A percentile compares a stretch with the other conserved stretches of the same genome.
Evolutionary conservation across 2,329 filamentous ascomycete species (phyloP).

Genomic region (Arthroderma sp.): DNA sequence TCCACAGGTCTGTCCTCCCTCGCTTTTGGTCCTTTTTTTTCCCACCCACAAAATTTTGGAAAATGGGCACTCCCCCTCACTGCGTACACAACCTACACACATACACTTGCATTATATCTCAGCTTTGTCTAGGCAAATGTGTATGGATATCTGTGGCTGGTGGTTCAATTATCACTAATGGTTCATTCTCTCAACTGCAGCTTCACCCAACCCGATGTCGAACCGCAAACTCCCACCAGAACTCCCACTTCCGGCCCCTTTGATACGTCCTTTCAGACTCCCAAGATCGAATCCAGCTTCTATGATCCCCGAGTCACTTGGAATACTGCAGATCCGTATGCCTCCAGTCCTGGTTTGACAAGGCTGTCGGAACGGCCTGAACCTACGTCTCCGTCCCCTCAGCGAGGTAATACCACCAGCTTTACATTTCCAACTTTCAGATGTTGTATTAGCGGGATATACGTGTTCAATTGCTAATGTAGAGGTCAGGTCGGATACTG

Average conservation of each 20-base stretch:
- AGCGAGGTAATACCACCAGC: neutral
- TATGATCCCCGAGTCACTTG: slow-evolving; percentile 34
- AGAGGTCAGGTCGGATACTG: too few relatives aligned
- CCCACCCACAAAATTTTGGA: neutral
- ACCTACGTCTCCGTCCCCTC: slow-evolving; percentile 18
- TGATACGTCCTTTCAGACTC: slow-evolving; percentile 30
- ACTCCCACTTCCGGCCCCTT: slow-evolving; percentile 29
- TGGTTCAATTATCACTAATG: too few relatives aligned
- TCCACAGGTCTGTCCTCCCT: slow-evolving; percentile 29
- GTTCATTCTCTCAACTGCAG: slow-evolving; percentile 20
- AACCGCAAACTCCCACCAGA: slow-evolving; percentile 35
- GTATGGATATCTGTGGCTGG: too few relatives aligned
- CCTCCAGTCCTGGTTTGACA: slow-evolving; percentile 33
- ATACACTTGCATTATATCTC: too few relatives aligned
- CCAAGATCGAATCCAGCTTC: slow-evolving; percentile 35
- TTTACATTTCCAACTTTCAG: neutral
- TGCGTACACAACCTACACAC: too few relatives aligned
- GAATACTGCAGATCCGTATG: slow-evolving; percentile 35
- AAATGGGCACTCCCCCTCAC: neutral
- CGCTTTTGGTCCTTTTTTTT: neutral
- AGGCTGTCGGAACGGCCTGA: slow-evolving; percentile 28
- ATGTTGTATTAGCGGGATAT: too few relatives aligned
- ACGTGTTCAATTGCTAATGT: too few relatives aligned
- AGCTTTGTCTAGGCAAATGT: too few relatives aligned
- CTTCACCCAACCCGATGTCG: slow-evolving; percentile 35